These are phyloP conservation scores for Alternaria rosae DNA, from an alignment of 2,329 filamentous ascomycete genomes.

Conservation along the genomic window DNA sequence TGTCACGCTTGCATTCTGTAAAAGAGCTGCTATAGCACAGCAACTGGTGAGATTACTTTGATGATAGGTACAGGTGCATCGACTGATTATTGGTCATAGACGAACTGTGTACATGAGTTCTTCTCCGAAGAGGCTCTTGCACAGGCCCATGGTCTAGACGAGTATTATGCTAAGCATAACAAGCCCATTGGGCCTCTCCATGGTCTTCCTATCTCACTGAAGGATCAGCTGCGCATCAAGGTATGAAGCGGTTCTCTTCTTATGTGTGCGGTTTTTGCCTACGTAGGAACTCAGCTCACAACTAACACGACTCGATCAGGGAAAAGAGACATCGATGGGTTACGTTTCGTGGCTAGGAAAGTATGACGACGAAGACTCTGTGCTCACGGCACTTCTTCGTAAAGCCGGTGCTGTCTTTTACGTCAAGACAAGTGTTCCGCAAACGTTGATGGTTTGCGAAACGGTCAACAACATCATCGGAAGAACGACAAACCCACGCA, in stretches of 20 bases:
- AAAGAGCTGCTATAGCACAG: constrained; percentile 61
- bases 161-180: constrained; percentile 33
- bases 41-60: constrained; percentile 56
- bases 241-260: neutral
- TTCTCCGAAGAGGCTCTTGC: constrained; percentile 52
- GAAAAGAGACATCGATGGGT: constrained; percentile 58
- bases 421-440: constrained; percentile 63
- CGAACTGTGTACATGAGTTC: constrained; percentile 50
- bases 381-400: neutral
- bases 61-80: no score
- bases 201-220: constrained; percentile 53
- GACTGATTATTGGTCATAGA: neutral
- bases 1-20: constrained; percentile 60
- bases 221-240: constrained; percentile 54
- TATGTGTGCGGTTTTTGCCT: neutral
- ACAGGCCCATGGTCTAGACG: constrained; percentile 48
- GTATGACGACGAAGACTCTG: neutral
- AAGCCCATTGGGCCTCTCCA: constrained; percentile 51
- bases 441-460: constrained; percentile 63
- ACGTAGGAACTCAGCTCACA: neutral
- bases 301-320: constrained; percentile 18
- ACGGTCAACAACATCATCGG: constrained; percentile 60
- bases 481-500: constrained; percentile 62
- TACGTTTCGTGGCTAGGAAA: constrained; percentile 58
- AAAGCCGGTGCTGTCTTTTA: constrained; percentile 55